Evolutionary conservation across 192 early-diverging fungal species (phyloP).

Genomic region (Physocladia obscura): DNA sequence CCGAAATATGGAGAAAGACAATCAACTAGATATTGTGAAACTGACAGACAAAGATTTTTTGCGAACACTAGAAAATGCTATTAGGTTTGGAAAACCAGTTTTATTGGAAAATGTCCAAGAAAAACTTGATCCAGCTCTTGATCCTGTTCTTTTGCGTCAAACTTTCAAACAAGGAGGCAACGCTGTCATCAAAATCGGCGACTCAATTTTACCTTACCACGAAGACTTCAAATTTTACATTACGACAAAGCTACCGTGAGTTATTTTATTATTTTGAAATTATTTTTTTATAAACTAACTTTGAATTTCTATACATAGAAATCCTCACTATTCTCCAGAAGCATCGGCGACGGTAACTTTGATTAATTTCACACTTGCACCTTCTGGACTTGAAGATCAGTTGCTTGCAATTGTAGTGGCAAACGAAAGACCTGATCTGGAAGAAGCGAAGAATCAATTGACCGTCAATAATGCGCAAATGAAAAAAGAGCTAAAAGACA

Average conservation of each 20-base stretch:
- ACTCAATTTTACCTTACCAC: constrained; percentile 64
- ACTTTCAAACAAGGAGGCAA: constrained; percentile 63
- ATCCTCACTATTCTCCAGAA: constrained; percentile 62
- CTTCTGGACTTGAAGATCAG: constrained; percentile 59
- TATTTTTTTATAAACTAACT: not conserved
- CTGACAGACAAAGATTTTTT: constrained; percentile 61
- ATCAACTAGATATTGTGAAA: constrained; percentile 58
- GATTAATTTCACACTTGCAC: constrained; percentile 64
- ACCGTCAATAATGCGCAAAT: constrained; percentile 63
- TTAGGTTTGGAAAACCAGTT: constrained; percentile 63
- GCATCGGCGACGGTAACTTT: constrained; percentile 59
- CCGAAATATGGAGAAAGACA: constrained; percentile 65
- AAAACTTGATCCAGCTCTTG: constrained; percentile 59
- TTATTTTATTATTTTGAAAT: not conserved
- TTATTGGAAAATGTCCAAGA: constrained; percentile 59
- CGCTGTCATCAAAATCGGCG: constrained; percentile 60
- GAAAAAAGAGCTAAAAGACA: constrained; percentile 65
- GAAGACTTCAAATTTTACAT: constrained; percentile 65
- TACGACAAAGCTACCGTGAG: constrained; percentile 55
- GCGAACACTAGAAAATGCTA: constrained; percentile 60
- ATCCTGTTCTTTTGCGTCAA: constrained; percentile 57
- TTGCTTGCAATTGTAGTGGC: constrained; percentile 61
- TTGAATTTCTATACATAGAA: constrained; percentile 9
- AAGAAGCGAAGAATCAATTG: constrained; percentile 62
- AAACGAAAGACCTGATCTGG: constrained; percentile 60